phyloP scores from a whole-genome alignment of 1,284 basidiomycete genomes.

The Singerocomus inundabilis region DNA sequence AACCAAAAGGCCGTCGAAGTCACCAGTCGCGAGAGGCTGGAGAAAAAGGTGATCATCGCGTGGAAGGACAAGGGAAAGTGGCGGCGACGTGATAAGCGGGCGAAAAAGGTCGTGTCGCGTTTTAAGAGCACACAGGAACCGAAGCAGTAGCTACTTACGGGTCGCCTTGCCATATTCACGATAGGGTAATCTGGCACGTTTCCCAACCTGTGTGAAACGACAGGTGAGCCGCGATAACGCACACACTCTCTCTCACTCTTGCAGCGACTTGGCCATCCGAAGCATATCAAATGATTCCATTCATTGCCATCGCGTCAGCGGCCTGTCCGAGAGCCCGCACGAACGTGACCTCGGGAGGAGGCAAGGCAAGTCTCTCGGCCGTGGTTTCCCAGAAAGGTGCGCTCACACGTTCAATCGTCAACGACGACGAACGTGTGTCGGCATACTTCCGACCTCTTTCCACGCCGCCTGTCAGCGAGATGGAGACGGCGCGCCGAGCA shows the following conservation, averaged over 20 bases:
- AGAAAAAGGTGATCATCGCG: constrained; percentile 25
- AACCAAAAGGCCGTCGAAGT: constrained; percentile 26
- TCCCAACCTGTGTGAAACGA: constrained; percentile 20
- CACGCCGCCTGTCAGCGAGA: too few relatives aligned
- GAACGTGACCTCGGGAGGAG: constrained; percentile 17
- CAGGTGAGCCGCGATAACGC: constrained; percentile 17
- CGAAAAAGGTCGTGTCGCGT: constrained; percentile 7
- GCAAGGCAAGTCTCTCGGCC: not conserved
- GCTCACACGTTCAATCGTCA: constrained; percentile 11
- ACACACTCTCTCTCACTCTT: constrained; percentile 6
- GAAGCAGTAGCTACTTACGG: constrained; percentile 8
- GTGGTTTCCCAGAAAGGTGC: constrained; percentile 2
- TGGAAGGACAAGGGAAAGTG: constrained; percentile 1
- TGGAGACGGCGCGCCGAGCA: not conserved
- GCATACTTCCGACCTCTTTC: not conserved
- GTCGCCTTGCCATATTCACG: constrained; percentile 3
- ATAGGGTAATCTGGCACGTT: constrained; percentile 22
- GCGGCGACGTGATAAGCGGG: constrained; percentile 25
- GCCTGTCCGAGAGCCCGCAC: constrained; percentile 3
- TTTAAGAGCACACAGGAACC: constrained; percentile 26
- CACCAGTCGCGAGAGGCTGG: constrained; percentile 14
- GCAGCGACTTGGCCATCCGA: constrained; percentile 10
- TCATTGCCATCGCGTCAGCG: not conserved
- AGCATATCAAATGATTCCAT: not conserved
- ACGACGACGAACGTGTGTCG: constrained; percentile 17